These are phyloP conservation scores for Pichia californica DNA, from an alignment of 805 yeast genomes.

Conservation along the genomic window DNA sequence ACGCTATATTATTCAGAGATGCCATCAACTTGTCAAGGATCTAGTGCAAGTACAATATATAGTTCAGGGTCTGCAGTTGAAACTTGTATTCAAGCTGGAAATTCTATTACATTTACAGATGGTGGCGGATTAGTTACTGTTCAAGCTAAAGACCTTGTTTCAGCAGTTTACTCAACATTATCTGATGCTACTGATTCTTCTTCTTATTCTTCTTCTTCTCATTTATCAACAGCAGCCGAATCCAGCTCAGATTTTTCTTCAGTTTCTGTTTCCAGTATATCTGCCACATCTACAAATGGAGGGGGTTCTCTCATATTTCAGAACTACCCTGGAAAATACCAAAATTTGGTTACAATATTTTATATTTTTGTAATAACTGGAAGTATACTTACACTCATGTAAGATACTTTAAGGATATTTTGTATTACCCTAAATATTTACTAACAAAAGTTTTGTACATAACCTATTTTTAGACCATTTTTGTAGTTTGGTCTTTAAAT, in stretches of 20 bases:
- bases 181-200: neutral
- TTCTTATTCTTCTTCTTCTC: neutral
- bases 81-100: neutral
- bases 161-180: neutral
- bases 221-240: neutral
- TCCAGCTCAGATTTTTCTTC: neutral
- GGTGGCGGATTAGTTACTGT: constrained; percentile 5
- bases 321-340: too few species aligned
- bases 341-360: too few species aligned
- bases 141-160: neutral
- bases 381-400: too few species aligned
- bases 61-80: neutral
- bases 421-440: too few species aligned
- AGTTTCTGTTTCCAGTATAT: too few species aligned
- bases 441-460: too few species aligned
- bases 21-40: constrained; percentile 8
- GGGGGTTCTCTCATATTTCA: too few species aligned
- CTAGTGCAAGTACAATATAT: neutral
- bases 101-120: neutral
- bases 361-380: too few species aligned
- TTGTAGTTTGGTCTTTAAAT: too few species aligned
- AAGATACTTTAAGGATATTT: too few species aligned
- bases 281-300: too few species aligned
- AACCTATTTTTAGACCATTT: too few species aligned
- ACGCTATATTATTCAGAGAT: constrained; percentile 11